These are phyloP conservation scores for Pestalotiopsis sp. DNA, from an alignment of 2,329 filamentous ascomycete species.

Conservation along the genomic window DNA sequence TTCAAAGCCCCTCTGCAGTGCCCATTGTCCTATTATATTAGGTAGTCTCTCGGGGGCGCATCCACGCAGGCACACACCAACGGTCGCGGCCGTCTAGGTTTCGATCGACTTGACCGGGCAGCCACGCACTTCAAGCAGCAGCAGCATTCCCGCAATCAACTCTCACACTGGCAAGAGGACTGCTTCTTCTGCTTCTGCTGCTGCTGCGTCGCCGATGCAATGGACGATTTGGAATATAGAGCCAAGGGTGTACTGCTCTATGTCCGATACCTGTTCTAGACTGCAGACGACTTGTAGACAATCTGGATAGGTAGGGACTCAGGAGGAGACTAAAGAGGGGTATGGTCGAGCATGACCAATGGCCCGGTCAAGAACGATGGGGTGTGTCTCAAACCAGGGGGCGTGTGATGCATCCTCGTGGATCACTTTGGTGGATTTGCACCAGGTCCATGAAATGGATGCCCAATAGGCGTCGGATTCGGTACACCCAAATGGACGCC, in stretches of 20 bases:
- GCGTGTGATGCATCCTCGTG: conserved; percentile 14
- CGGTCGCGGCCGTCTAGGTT: too few relatives aligned
- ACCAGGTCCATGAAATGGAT: conserved; percentile 22
- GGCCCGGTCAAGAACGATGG: neutral
- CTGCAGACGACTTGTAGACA: neutral
- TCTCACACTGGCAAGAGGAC: neutral
- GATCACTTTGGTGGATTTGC: conserved; percentile 15
- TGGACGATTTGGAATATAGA: neutral
- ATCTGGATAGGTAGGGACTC: neutral
- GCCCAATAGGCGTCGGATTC: conserved; percentile 28
- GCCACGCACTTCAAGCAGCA: too few relatives aligned
- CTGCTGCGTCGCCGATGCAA: neutral
- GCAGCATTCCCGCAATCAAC: neutral
- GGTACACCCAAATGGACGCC: conserved; percentile 24
- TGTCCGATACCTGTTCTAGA: neutral
- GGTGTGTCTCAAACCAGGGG: conserved; percentile 12
- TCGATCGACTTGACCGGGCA: too few relatives aligned
- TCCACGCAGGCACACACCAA: neutral
- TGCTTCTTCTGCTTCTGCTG: neutral
- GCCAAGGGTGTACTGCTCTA: neutral
- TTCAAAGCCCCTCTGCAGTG: neutral
- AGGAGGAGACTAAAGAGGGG: neutral
- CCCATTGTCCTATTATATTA: neutral
- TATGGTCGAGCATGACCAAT: conserved; percentile 9
- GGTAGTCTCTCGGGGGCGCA: neutral